phyloP scores from a whole-genome alignment of 2,329 filamentous ascomycete species.

The Claviceps maximensis region DNA sequence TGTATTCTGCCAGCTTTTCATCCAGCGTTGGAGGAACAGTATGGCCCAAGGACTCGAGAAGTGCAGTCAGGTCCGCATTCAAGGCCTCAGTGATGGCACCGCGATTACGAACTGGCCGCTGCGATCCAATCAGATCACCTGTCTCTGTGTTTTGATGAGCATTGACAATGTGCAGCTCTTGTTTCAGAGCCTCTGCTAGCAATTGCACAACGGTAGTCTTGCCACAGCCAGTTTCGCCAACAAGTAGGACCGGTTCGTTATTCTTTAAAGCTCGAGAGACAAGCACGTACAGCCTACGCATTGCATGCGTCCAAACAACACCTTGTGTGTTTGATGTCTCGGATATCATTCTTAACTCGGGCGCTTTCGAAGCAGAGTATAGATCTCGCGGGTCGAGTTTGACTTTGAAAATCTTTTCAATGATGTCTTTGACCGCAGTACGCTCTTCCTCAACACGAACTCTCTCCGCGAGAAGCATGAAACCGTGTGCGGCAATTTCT shows the following conservation, averaged over 20 bases:
- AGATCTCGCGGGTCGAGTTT: constrained; percentile 60
- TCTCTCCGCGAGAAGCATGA: constrained; percentile 89
- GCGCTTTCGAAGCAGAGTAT: constrained; percentile 50
- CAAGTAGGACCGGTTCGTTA: constrained; percentile 84
- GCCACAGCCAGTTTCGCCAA: constrained; percentile 93
- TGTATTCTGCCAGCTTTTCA: constrained; percentile 45
- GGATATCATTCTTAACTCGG: constrained; percentile 39
- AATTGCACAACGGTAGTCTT: constrained; percentile 96
- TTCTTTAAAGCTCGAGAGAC: constrained; percentile 78
- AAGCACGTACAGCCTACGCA: constrained; percentile 81
- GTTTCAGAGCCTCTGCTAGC: constrained; percentile 66
- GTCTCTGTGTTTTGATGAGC: constrained; percentile 98
- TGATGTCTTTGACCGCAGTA: constrained; percentile 68
- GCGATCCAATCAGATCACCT: constrained; percentile 90
- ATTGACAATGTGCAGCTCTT: constrained; percentile 78
- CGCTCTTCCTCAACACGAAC: constrained; percentile 87
- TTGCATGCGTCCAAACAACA: constrained; percentile 90
- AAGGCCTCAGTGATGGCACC: constrained; percentile 56
- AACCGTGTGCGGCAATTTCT: constrained; percentile 81
- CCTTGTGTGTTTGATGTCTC: constrained; percentile 39
- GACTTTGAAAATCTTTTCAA: constrained; percentile 84
- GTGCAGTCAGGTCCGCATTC: constrained; percentile 41
- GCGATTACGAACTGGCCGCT: constrained; percentile 80
- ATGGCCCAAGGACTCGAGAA: constrained; percentile 28
- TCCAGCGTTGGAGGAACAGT: constrained; percentile 33